Conservation (phyloP, 1,139 yeast genomes). For the Chernovozyma sophiae-reginae region DNA sequence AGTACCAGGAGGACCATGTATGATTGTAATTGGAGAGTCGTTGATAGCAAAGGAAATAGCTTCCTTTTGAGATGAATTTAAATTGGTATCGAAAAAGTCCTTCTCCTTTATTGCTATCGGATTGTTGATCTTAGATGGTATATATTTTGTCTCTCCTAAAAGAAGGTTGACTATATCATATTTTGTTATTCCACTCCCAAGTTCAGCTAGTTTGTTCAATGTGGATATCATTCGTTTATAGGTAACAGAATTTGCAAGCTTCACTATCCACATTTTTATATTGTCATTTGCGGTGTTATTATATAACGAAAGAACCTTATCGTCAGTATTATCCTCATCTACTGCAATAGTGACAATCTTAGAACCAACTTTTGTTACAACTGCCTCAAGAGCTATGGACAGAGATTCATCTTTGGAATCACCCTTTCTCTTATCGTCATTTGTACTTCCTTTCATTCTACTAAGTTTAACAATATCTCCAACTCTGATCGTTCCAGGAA, state of each 20-base stretch:
- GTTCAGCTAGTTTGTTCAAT: slow-evolving; percentile 54
- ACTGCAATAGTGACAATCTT: slow-evolving; percentile 51
- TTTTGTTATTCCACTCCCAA: slow-evolving; percentile 16
- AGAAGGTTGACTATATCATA: slow-evolving; percentile 38
- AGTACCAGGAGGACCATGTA: slow-evolving; percentile 52
- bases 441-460: slow-evolving; percentile 29
- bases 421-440: slow-evolving; percentile 15
- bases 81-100: slow-evolving; percentile 42
- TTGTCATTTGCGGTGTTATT: slow-evolving; percentile 38
- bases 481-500: slow-evolving; percentile 56
- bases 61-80: slow-evolving; percentile 65
- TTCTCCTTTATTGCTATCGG: slow-evolving; percentile 9
- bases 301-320: slow-evolving; percentile 38
- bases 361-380: slow-evolving; percentile 48
- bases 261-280: slow-evolving; percentile 56
- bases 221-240: slow-evolving; percentile 80
- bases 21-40: slow-evolving; percentile 39
- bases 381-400: slow-evolving; percentile 48
- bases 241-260: slow-evolving; percentile 64
- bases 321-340: slow-evolving; percentile 53
- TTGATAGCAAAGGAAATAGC: slow-evolving; percentile 40
- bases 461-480: slow-evolving; percentile 75
- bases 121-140: slow-evolving; percentile 9
- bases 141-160: slow-evolving; percentile 38
- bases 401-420: slow-evolving; percentile 21